Conservation (phyloP, 345 rosid genomes). For the Stellera chamaejasme region DNA sequence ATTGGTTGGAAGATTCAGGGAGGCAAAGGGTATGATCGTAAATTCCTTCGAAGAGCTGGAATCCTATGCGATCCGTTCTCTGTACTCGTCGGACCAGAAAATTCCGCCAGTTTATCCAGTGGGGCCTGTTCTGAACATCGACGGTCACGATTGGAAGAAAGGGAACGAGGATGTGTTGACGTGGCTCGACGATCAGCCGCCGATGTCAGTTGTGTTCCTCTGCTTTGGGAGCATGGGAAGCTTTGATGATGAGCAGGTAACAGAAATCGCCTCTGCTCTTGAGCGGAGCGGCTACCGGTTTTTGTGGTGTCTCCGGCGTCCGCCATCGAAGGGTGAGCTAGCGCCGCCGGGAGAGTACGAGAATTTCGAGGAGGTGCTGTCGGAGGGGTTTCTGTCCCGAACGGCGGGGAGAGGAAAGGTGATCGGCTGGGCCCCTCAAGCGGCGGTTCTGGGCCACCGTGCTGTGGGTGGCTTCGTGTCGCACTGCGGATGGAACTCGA, state of each 20-base stretch:
- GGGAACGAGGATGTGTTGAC: constrained; percentile 15
- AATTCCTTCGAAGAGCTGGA: constrained; percentile 44
- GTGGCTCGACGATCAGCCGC: constrained; percentile 56
- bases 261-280: constrained; percentile 36
- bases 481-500: constrained; percentile 67
- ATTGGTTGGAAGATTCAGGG: constrained; percentile 11
- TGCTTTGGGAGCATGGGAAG: constrained; percentile 66
- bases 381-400: constrained; percentile 34
- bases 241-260: constrained; percentile 35
- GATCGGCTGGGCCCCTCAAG: constrained; percentile 52
- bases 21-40: constrained; percentile 35
- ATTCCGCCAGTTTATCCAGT: constrained; percentile 32
- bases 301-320: constrained; percentile 43
- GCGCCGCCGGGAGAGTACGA: constrained; percentile 15
- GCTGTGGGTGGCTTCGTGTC: constrained; percentile 48
- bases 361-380: constrained; percentile 20
- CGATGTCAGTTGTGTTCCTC: constrained; percentile 43
- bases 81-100: constrained; percentile 4
- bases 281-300: constrained; percentile 34
- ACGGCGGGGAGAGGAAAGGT: constrained; percentile 26
- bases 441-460: constrained; percentile 23
- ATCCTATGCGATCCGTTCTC: constrained; percentile 19
- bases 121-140: constrained; percentile 41
- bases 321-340: constrained; percentile 4
- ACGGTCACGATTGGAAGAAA: neutral